phyloP scores from a whole-genome alignment of 139 green algal genomes.

The Edaphochlamys debaryana region DNA sequence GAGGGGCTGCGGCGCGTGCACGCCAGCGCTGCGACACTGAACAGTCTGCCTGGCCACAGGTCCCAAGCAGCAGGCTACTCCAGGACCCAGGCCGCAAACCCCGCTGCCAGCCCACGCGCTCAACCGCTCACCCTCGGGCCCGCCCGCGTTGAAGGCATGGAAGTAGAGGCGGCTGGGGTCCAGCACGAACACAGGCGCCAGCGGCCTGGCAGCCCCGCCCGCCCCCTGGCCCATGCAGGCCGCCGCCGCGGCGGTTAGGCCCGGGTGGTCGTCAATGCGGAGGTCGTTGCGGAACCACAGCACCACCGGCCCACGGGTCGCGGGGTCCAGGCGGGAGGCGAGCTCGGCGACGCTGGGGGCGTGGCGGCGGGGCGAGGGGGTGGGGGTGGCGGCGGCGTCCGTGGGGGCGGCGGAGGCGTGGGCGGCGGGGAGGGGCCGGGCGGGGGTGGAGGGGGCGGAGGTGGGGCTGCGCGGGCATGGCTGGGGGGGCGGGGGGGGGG shows the following conservation, averaged over 20 bases:
- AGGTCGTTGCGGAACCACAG: conserved; percentile 89
- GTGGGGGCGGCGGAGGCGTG: not conserved
- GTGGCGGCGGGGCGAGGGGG: not conserved
- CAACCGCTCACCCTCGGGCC: conserved; percentile 57
- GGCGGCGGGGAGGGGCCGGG: too few species aligned
- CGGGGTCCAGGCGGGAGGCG: not conserved
- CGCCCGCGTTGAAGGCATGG: conserved; percentile 46
- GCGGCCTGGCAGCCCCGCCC: not conserved
- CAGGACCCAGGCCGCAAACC: too few species aligned
- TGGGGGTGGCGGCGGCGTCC: too few species aligned
- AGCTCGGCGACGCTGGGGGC: conserved; percentile 1
- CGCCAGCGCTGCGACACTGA: too few species aligned
- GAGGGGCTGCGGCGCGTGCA: too few species aligned
- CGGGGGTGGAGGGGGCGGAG: too few species aligned
- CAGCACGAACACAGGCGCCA: conserved; percentile 71
- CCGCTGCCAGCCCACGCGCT: too few species aligned
- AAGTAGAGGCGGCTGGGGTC: conserved; percentile 54
- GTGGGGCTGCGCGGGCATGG: too few species aligned
- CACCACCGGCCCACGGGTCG: conserved; percentile 31
- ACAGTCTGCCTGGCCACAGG: too few species aligned
- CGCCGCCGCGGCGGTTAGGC: conserved; percentile 55
- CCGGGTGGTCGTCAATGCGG: conserved; percentile 82
- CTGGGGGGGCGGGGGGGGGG: too few species aligned
- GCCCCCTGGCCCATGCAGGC: not conserved
- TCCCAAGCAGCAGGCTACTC: too few species aligned